phyloP scores from a whole-genome alignment of 2,329 filamentous ascomycete genomes.

The Pseudopyricularia javanii region DNA sequence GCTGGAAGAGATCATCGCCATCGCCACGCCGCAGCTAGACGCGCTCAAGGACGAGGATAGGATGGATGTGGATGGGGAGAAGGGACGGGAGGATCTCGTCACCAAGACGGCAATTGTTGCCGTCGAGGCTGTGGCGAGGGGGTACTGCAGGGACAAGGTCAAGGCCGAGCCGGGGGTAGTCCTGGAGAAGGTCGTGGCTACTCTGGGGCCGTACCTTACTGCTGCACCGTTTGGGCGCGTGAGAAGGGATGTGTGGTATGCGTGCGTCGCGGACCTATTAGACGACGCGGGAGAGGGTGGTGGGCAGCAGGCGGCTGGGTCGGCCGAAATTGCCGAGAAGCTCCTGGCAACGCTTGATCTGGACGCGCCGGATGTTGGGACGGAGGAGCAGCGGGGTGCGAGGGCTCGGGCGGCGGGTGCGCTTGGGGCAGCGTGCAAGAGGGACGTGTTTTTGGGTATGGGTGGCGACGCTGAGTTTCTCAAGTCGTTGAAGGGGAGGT shows the following conservation, averaged over 20 bases:
- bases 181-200: slow-evolving; percentile 24
- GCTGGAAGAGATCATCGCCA: slow-evolving; percentile 50
- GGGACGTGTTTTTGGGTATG: slow-evolving; percentile 26
- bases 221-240: slow-evolving; percentile 26
- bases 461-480: not conserved
- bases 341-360: slow-evolving; percentile 36
- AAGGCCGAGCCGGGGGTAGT: slow-evolving; percentile 21
- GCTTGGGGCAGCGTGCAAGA: slow-evolving; percentile 26
- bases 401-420: slow-evolving; percentile 32
- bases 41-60: slow-evolving; percentile 39
- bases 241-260: slow-evolving; percentile 40
- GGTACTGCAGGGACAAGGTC: slow-evolving; percentile 31
- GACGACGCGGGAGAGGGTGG: slow-evolving; percentile 20
- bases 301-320: not conserved
- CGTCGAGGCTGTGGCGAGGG: slow-evolving; percentile 35
- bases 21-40: slow-evolving; percentile 52
- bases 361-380: slow-evolving; percentile 30
- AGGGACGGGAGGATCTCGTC: slow-evolving; percentile 23
- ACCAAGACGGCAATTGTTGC: slow-evolving; percentile 34
- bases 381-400: slow-evolving; percentile 36
- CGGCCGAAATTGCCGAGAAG: slow-evolving; percentile 5
- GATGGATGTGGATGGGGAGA: slow-evolving; percentile 55
- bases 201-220: slow-evolving; percentile 26
- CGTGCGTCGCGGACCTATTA: slow-evolving; percentile 33
- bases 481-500: slow-evolving; percentile 5